phyloP scores from a whole-genome alignment of 805 yeast species.

The Isabelozyma gotoi region DNA sequence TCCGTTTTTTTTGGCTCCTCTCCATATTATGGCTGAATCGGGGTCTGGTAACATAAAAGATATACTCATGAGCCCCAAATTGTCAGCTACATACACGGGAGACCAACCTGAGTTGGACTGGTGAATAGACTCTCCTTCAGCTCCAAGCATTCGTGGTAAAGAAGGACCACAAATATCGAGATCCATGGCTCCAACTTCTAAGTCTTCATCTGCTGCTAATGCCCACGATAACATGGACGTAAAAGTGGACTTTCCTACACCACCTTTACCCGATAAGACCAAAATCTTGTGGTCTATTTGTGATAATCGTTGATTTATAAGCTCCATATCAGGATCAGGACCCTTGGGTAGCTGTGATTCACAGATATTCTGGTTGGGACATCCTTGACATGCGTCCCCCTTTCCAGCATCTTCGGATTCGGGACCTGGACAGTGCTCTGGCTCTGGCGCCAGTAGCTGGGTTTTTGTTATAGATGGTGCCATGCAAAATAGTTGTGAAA shows the following conservation, averaged over 20 bases:
- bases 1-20: slow-evolving; percentile 94
- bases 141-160: slow-evolving; percentile 91
- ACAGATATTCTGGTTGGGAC: slow-evolving; percentile 92
- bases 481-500: background rate
- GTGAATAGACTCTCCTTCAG: slow-evolving; percentile 81
- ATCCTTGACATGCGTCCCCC: slow-evolving; percentile 90
- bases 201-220: slow-evolving; percentile 69
- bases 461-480: slow-evolving; percentile 6
- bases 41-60: slow-evolving; percentile 92
- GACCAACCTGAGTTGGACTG: slow-evolving; percentile 93
- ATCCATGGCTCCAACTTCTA: slow-evolving; percentile 96
- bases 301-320: slow-evolving; percentile 65
- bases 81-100: slow-evolving; percentile 94
- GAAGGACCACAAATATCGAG: slow-evolving; percentile 98
- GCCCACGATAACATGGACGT: slow-evolving; percentile 98
- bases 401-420: slow-evolving; percentile 92
- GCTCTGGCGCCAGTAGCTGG: slow-evolving; percentile 64
- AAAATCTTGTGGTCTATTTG: slow-evolving; percentile 74
- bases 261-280: slow-evolving; percentile 84
- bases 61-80: slow-evolving; percentile 92
- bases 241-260: slow-evolving; percentile 97
- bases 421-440: slow-evolving; percentile 99
- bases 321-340: slow-evolving; percentile 89
- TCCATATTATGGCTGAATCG: slow-evolving; percentile 94
- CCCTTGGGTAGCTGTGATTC: slow-evolving; percentile 81